Conservation (phyloP, 2,329 filamentous ascomycete species). For the Dryadomyces quercus-mongolicae region DNA sequence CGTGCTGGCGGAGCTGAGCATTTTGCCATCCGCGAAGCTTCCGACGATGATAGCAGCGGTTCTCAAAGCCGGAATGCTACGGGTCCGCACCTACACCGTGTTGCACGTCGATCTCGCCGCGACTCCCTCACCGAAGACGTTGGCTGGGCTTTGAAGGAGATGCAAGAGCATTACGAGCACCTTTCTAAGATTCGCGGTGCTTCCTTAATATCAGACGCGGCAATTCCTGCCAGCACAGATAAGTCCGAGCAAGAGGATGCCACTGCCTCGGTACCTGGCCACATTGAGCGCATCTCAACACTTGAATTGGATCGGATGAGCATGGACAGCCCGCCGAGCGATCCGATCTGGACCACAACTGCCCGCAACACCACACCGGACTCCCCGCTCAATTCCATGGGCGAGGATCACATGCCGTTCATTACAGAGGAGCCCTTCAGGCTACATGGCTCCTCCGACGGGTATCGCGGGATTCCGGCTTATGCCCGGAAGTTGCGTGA, state of each 20-base stretch:
- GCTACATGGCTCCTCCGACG: conserved; percentile 1
- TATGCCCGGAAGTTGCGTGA: conserved; percentile 10
- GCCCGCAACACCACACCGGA: conserved; percentile 12
- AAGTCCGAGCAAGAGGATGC: neutral
- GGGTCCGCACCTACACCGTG: neutral
- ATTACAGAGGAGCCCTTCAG: conserved; percentile 17
- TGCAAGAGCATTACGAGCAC: conserved; percentile 66
- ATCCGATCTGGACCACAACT: conserved; percentile 21
- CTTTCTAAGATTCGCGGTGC: conserved; percentile 31
- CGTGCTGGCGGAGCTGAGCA: conserved; percentile 60
- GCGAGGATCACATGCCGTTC: conserved; percentile 19
- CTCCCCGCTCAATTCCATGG: conserved; percentile 16
- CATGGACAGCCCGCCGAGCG: conserved; percentile 22
- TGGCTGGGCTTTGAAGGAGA: conserved; percentile 66
- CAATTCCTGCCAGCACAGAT: neutral
- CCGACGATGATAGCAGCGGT: conserved; percentile 34
- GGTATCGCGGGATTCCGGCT: conserved; percentile 8
- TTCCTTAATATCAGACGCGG: neutral
- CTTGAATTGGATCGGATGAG: conserved; percentile 21
- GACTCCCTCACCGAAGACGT: conserved; percentile 51
- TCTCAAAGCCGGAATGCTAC: conserved; percentile 8
- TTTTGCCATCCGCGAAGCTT: conserved; percentile 55
- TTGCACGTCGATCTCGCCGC: conserved; percentile 27
- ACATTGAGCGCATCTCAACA: conserved; percentile 23
- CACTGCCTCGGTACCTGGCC: neutral